Evolutionary conservation across 768 basidiomycete species (phyloP), one percentile per base, ranked within the genome.

Genomic region (Crucibulum laeve): DNA sequence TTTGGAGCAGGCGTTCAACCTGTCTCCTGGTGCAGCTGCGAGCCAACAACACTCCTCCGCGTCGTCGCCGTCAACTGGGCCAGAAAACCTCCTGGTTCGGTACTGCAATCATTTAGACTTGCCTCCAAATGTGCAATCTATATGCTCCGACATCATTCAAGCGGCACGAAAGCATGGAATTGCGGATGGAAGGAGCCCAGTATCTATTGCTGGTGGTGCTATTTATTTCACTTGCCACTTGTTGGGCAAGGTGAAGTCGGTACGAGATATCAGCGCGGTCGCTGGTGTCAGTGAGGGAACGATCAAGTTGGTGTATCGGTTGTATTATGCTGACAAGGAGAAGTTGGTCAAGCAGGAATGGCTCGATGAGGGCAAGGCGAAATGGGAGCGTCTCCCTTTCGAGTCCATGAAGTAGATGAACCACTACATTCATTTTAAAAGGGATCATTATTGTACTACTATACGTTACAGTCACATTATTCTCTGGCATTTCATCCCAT

Each of bases 181-280:
- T 48, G 92, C 93, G 25, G 92, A 93, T 58, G 96, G 96, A 19
- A 75, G 96, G 48, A 91, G 84, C 55, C 95, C 95, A 1, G 89
- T 97, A 40, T 96, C 96, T n/a, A 93, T 99, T 52, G 96, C 95
- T n/a, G 91, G 91, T 32, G 92, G 91, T 30, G 90, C 91, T 15
- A 92, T 99, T 47, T 92, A 87, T 69, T 97, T 98, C 66, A 89
- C 90, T 23, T 89, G 88, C 57, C 75, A 84, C 51, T 59, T 97
- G 33, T 72, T 94, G 55, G 90, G 85, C 42, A 79, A 81, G 55
- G 55, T 68, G 21, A 91, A 89, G 64, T 75, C 81, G 18, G 76
- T 86, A 38, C 82, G 82, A 64, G 91, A 97, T 56, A 93, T 99
- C 57, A 87, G 87, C 49, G 69, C 74, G 13, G 91, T 97, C 8